Percentiles rank a stretch among this genome's conserved stretches.
Conservation (phyloP, 371 early-diverging fungal species). For the Phascolomyces articulosus region DNA sequence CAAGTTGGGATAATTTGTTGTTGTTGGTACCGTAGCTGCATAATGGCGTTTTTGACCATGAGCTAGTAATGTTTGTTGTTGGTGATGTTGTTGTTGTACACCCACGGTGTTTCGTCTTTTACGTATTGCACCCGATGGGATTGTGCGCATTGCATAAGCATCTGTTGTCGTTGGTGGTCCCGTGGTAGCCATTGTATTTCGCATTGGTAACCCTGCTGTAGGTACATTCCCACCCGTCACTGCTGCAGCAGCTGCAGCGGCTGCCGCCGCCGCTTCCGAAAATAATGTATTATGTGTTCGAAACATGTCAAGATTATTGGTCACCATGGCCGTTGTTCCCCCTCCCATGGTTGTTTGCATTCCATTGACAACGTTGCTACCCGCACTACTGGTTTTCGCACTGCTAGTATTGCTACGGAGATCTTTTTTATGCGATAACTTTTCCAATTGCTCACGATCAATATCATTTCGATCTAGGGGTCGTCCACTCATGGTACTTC, state of each 20-base stretch:
- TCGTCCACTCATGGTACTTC: background rate
- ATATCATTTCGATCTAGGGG: conserved; percentile 19
- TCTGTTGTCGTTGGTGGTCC: background rate
- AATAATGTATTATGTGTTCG: background rate
- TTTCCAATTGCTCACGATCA: conserved; percentile 23
- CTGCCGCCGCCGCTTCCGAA: background rate
- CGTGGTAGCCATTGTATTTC: no score
- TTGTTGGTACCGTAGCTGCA: background rate
- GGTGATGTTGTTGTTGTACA: conserved; percentile 14
- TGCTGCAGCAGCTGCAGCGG: background rate
- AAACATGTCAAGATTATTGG: background rate
- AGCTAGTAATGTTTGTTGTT: background rate
- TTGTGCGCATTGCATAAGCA: background rate
- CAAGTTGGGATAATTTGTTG: background rate
- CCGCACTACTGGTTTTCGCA: background rate
- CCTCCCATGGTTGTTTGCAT: conserved; percentile 2
- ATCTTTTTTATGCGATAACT: conserved; percentile 19
- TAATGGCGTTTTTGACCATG: conserved; percentile 9
- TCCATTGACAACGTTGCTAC: background rate
- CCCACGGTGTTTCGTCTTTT: background rate
- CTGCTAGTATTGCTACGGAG: background rate
- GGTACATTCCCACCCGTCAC: background rate
- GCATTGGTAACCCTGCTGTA: background rate
- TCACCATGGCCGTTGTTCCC: no score
- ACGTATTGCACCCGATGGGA: background rate